These are phyloP conservation scores for Coprinellus micaceus DNA, from an alignment of 768 basidiomycete species.

Conservation along the genomic window DNA sequence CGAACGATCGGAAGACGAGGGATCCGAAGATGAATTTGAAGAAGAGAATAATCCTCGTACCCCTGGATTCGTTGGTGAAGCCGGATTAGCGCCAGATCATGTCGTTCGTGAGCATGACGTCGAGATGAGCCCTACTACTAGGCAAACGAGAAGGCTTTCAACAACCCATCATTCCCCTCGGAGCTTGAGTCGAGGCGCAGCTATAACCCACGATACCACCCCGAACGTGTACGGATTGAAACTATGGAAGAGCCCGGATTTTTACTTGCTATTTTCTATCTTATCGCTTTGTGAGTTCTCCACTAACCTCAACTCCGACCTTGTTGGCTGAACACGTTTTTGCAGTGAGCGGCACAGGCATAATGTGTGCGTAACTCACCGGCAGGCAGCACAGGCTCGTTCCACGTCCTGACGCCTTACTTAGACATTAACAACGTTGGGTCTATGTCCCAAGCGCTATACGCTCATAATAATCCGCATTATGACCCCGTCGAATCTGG, in stretches of 20 bases:
- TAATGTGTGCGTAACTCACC: conserved; percentile 64
- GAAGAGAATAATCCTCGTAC: not conserved
- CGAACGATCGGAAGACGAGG: not conserved
- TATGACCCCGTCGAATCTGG: conserved; percentile 70
- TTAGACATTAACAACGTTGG: conserved; percentile 87
- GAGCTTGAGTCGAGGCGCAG: conserved; percentile 22
- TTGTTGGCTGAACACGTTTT: conserved; percentile 6
- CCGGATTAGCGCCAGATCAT: not conserved
- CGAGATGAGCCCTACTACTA: conserved; percentile 13
- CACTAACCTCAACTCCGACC: not conserved
- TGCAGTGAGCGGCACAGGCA: conserved; percentile 67
- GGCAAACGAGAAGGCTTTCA: not conserved
- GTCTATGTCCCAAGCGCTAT: conserved; percentile 62
- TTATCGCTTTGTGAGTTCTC: conserved; percentile 51
- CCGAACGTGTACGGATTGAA: conserved; percentile 54
- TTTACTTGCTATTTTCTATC: conserved; percentile 60
- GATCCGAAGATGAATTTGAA: not conserved
- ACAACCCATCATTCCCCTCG: not conserved
- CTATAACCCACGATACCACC: conserved; percentile 22
- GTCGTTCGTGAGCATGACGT: conserved; percentile 8
- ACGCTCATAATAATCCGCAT: conserved; percentile 51
- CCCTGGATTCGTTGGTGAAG: not conserved
- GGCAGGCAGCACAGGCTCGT: not conserved
- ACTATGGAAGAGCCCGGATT: conserved; percentile 52
- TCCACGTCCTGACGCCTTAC: conserved; percentile 23